Percentiles rank a stretch among this genome's conserved stretches.
Conservation (phyloP, 305 asterid species). For the Solanum hybrid region DNA sequence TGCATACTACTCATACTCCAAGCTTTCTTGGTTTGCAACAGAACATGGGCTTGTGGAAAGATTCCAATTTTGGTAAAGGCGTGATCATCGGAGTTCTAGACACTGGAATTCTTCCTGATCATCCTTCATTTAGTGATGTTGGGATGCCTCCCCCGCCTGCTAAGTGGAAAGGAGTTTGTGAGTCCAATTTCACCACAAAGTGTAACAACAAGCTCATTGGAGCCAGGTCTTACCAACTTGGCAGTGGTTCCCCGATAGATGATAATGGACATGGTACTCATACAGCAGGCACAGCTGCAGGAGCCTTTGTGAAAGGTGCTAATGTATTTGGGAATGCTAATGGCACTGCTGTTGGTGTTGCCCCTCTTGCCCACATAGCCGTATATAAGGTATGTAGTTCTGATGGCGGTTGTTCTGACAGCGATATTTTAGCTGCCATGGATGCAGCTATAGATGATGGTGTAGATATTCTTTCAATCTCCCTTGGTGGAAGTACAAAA, state of each 20-base stretch:
- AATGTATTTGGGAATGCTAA: neutral
- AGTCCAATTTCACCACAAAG: neutral
- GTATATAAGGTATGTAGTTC: slow-evolving; percentile 1
- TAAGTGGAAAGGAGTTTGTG: slow-evolving; percentile 7
- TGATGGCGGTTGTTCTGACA: neutral
- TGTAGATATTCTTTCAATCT: neutral
- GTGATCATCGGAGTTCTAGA: slow-evolving; percentile 7
- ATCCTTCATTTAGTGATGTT: slow-evolving; percentile 5
- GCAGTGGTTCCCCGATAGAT: neutral
- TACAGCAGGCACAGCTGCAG: slow-evolving; percentile 1
- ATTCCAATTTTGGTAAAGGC: neutral
- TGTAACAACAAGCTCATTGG: slow-evolving; percentile 15
- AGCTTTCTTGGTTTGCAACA: neutral
- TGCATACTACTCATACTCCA: slow-evolving; percentile 1
- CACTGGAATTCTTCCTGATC: neutral
- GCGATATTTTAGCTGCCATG: neutral
- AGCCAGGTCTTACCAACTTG: neutral
- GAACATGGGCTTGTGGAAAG: neutral
- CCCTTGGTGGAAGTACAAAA: neutral
- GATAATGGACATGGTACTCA: slow-evolving; percentile 1
- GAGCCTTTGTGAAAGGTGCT: slow-evolving; percentile 6
- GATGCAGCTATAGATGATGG: slow-evolving; percentile 5
- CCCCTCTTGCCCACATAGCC: slow-evolving; percentile 12
- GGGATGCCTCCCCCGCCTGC: slow-evolving; percentile 8
- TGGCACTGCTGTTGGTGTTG: slow-evolving; percentile 10